Percentiles rank a stretch among this genome's conserved stretches.
These are phyloP conservation scores for Fraxinus nigra DNA, from an alignment of 305 asterid genomes.

Conservation along the genomic window DNA sequence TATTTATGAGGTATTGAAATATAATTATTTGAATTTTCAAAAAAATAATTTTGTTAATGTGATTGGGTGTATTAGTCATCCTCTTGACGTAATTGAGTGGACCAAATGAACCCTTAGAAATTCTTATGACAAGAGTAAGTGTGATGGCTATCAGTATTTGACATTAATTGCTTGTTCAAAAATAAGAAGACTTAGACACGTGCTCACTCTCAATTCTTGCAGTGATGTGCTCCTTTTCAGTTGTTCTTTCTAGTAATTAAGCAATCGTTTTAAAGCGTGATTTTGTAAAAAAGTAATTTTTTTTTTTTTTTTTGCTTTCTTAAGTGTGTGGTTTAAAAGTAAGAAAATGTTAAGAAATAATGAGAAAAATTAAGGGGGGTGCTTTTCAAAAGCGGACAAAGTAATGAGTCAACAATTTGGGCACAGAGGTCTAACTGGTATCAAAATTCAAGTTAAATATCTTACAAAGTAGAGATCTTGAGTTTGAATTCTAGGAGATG, in stretches of 20 bases:
- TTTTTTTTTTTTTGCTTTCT: too few relatives aligned
- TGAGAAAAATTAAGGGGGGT: background rate
- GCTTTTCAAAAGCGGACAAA: background rate
- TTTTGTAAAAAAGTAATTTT: background rate
- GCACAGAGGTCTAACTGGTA: background rate
- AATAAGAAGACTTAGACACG: background rate
- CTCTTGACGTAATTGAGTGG: background rate
- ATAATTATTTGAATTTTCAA: background rate
- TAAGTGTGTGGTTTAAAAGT: background rate
- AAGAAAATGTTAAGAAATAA: background rate
- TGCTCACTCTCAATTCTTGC: background rate
- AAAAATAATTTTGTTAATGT: background rate
- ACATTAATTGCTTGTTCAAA: background rate
- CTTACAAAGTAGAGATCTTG: background rate
- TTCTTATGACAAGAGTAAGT: background rate
- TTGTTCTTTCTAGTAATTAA: constrained; percentile 3
- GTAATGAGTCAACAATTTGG: background rate
- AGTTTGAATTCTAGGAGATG: background rate
- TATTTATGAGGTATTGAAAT: background rate
- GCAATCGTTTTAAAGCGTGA: background rate
- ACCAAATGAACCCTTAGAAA: background rate
- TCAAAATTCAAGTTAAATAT: background rate
- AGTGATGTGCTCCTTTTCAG: background rate
- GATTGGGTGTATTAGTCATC: background rate
- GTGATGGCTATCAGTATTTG: background rate